Evolutionary conservation across 345 rosid species (phyloP), one percentile per base, ranked within the genome.

Genomic region (Microthlaspi erraticum): DNA sequence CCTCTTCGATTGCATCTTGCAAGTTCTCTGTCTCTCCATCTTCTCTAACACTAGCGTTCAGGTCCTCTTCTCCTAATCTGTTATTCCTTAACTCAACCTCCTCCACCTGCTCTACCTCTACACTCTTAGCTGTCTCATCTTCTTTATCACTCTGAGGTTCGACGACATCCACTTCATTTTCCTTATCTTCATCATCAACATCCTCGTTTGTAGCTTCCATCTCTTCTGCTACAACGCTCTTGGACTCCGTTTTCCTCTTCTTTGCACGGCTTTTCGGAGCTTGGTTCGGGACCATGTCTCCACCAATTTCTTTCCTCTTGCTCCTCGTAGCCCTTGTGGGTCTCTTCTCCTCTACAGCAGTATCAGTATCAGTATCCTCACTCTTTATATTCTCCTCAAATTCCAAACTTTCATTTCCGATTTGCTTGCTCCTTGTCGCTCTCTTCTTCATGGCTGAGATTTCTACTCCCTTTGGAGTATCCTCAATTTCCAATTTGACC

Each of bases 251-350:
- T 33, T 49, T 57, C 71, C 33, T 76, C 70, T 44, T 75, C 45
- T 56, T 62, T 1, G 71, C 60, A 57, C 79, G 79, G 61, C 34
- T 48, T 56, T 38, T 70, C n/a, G 66, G 52, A 2, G 71, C 79
- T 39, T 55, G 53, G 38, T 41, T 70, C 34, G 63, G 26, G 42
- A 76, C 56, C 66, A 63, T 69, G 20, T 69, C 73, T 64, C 75
- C 52, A 55, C 58, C 78, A 51, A 70, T 64, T 9, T 50, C 69
- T 16, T 70, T 76, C 75, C 43, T 77, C 55, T 58, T 80, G 54
- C 72, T 71, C 74, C 88, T 64, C 1, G 83, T 81, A 67, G 75
- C 74, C 72, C 81, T 79, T 54, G 59, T 38, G 18, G 71, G 46
- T 44, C 71, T 64, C 53, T 13, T 64, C 64, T 29, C 64, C 18